Conservation (phyloP, 2,329 filamentous ascomycete species). For the Parastagonospora avenae region DNA sequence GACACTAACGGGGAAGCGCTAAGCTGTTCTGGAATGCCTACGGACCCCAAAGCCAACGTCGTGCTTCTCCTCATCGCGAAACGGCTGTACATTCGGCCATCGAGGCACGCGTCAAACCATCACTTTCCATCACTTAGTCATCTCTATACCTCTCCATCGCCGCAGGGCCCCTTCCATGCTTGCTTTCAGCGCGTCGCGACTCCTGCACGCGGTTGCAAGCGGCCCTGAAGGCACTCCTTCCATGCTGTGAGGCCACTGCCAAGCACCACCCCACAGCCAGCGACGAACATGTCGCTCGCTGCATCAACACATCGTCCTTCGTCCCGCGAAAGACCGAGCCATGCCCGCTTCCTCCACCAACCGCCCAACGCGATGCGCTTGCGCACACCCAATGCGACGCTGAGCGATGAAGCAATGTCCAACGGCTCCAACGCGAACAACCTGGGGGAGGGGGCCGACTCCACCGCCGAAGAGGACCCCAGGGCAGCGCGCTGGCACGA, state of each 20-base stretch:
- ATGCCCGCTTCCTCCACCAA: slow-evolving; percentile 47
- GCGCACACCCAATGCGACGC: slow-evolving; percentile 49
- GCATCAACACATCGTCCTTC: slow-evolving; percentile 47
- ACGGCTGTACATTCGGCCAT: slow-evolving; percentile 41
- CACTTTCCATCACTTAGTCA: slow-evolving; percentile 41
- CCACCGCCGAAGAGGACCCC: slow-evolving; percentile 53
- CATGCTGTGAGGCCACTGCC: slow-evolving; percentile 43
- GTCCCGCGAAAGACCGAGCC: slow-evolving; percentile 48
- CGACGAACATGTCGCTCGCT: slow-evolving; percentile 43
- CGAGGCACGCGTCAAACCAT: slow-evolving; percentile 34
- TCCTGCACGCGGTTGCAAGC: slow-evolving; percentile 50
- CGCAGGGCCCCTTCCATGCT: slow-evolving; percentile 46
- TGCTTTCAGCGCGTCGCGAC: slow-evolving; percentile 45
- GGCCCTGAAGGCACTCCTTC: slow-evolving; percentile 45
- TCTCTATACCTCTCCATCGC: slow-evolving; percentile 32
- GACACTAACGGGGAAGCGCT: neutral
- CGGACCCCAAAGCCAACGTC: neutral
- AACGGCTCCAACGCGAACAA: slow-evolving; percentile 45
- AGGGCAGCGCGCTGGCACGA: slow-evolving; percentile 69
- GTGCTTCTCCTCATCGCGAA: slow-evolving; percentile 26
- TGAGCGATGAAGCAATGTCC: slow-evolving; percentile 52
- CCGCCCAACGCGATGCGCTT: slow-evolving; percentile 44
- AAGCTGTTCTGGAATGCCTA: neutral
- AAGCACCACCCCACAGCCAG: slow-evolving; percentile 37
- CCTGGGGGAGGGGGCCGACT: slow-evolving; percentile 47